Base-by-base conservation (phyloP, 192 early-diverging fungal species). In the Dispira simplex region DNA sequence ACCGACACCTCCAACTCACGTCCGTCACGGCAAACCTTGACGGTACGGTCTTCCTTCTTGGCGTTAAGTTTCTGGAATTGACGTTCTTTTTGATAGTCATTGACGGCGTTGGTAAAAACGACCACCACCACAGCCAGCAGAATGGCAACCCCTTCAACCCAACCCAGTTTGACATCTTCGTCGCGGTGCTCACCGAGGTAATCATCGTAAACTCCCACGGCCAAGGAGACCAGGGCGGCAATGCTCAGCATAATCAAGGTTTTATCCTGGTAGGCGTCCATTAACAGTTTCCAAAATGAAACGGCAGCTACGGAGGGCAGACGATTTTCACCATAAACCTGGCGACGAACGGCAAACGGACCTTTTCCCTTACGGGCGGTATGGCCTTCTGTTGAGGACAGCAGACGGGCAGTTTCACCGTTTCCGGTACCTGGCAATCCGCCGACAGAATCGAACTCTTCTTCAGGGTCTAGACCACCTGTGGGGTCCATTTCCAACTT, bases 1-100 rank as follows among this genome's bases (percentile, higher is more conserved):
- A 89, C 78, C 54, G 85, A 83, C 52, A 98, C 76, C 64, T 89
- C 77, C 28, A 83, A 71, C 64, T 81, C 84, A 21, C 77, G 71
- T 26, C 90, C 92, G 65, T 83, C 82, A 53, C 94, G 85, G 14
- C 88, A 67, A 43, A 81, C 77, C 71, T 87, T 88, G 68, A 91
- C 85, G 0, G 64, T 71, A 64, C 89, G 83, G 73, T 89, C 88
- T 64, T 91, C 90, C 75, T 90, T 90, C 71, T 89, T 87, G 62
- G 83, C 80, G 63, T 91, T 91, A 54, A 91, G 81, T 73, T 88
- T 86, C 68, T 82, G 84, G 78, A 93, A 93, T 75, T 90, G 89
- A 64, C 75, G 79, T 68, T 91, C 91, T 78, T 93, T 91, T 70
- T 90, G 82, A 72, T 84, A 89, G 79, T 93, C 87, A 71, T 95